Evolutionary conservation across 352 stramenopile genomes (phyloP).

Genomic region (Globisporangium cylindrosporum): DNA sequence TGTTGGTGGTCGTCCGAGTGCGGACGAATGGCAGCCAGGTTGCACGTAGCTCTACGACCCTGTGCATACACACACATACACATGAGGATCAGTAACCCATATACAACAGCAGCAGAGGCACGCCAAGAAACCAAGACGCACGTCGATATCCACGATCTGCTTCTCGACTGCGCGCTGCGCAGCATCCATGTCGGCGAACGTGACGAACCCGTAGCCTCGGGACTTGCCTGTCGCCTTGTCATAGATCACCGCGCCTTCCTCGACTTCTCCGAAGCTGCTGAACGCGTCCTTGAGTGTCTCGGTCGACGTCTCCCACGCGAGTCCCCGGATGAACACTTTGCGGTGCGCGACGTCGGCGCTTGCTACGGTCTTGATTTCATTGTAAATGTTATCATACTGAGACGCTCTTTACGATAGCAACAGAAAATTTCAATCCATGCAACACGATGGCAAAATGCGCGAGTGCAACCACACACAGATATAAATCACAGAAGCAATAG

Average conservation of each 20-base stretch:
- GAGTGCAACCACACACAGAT: neutral
- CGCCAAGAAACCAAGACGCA: constrained; percentile 20
- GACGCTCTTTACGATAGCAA: constrained; percentile 34
- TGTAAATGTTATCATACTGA: constrained; percentile 55
- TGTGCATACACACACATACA: constrained; percentile 9
- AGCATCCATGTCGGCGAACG: constrained; percentile 61
- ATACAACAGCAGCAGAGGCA: neutral
- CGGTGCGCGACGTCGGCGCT: constrained; percentile 54
- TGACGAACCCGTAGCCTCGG: constrained; percentile 63
- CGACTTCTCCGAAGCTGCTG: constrained; percentile 49
- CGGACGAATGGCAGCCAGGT: constrained; percentile 45
- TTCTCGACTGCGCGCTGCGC: constrained; percentile 45
- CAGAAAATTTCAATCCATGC: neutral
- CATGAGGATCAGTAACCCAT: neutral
- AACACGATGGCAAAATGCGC: neutral
- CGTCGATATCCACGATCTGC: constrained; percentile 55
- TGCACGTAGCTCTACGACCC: constrained; percentile 45
- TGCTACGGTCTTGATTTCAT: constrained; percentile 55
- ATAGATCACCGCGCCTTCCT: constrained; percentile 57
- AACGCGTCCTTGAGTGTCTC: constrained; percentile 51
- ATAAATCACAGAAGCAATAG: neutral
- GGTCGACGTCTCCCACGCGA: constrained; percentile 56
- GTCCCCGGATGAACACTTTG: constrained; percentile 68
- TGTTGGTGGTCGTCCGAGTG: constrained; percentile 39
- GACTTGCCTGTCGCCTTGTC: constrained; percentile 66